Percentiles rank a stretch among this genome's conserved stretches.
These are phyloP conservation scores for Solanum bulbocastanum DNA, from an alignment of 257 asterid genomes.

Conservation along the genomic window DNA sequence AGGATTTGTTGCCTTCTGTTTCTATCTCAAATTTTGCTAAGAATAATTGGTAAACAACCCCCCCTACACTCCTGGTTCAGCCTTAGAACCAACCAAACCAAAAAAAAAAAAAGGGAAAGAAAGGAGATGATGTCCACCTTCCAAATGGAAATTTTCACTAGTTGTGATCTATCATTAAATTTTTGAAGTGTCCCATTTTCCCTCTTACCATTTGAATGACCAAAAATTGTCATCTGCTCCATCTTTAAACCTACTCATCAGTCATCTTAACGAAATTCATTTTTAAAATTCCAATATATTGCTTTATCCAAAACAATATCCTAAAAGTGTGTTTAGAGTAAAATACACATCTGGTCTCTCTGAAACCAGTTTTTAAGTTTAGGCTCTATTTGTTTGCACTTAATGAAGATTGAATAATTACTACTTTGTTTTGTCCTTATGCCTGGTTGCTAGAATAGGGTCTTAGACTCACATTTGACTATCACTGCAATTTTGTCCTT, in stretches of 20 bases:
- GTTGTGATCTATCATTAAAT: neutral
- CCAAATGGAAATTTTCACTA: neutral
- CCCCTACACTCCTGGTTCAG: no score
- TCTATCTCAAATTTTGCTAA: neutral
- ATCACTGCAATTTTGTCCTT: neutral
- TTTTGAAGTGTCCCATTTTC: neutral
- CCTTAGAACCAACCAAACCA: neutral
- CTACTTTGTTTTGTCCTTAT: neutral
- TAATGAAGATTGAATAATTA: neutral
- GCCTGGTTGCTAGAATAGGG: neutral
- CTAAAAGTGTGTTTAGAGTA: neutral
- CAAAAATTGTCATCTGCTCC: neutral
- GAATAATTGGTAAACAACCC: neutral
- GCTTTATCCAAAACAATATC: neutral
- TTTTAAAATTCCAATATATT: neutral
- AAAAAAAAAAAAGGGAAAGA: neutral
- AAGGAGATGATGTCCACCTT: neutral
- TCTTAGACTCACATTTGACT: neutral
- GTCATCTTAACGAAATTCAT: neutral
- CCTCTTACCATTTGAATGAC: neutral
- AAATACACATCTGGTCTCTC: neutral
- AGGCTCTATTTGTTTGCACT: neutral
- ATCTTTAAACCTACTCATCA: neutral
- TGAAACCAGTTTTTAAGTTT: neutral
- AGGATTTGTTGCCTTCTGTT: neutral